A percentile compares a stretch with the other conserved stretches of the same genome.
These are phyloP conservation scores for Monosporascus sp. DNA, from an alignment of 2,329 filamentous ascomycete species.

Conservation along the genomic window DNA sequence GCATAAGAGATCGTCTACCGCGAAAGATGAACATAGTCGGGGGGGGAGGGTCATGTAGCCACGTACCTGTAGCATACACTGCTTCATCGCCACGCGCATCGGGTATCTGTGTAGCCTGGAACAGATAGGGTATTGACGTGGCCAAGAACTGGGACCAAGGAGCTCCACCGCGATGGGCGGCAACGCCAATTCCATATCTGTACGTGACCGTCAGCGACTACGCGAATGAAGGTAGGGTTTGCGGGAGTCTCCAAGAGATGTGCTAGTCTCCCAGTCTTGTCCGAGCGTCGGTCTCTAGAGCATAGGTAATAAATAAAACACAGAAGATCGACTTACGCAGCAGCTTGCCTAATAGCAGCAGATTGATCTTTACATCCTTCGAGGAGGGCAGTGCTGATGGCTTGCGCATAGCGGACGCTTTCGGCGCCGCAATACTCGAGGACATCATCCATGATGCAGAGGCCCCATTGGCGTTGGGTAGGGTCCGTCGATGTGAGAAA, in stretches of 20 bases:
- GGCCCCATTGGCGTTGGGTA: slow-evolving; percentile 95
- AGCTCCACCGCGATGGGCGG: slow-evolving; percentile 83
- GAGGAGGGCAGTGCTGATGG: slow-evolving; percentile 82
- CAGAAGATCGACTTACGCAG: slow-evolving; percentile 51
- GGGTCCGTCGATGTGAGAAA: slow-evolving; percentile 79
- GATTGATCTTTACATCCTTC: slow-evolving; percentile 81
- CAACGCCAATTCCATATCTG: slow-evolving; percentile 80
- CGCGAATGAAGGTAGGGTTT: too few species aligned
- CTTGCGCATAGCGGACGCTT: slow-evolving; percentile 78
- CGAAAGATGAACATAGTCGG: neutral
- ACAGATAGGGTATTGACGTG: slow-evolving; percentile 72
- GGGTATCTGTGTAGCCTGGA: slow-evolving; percentile 75
- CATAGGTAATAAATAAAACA: neutral
- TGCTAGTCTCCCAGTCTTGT: too few species aligned
- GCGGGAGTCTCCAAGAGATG: too few species aligned
- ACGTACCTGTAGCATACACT: slow-evolving; percentile 71
- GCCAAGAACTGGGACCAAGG: slow-evolving; percentile 85
- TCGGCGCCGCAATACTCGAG: slow-evolving; percentile 92
- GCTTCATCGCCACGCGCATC: slow-evolving; percentile 88
- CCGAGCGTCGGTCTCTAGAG: too few species aligned
- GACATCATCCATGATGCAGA: slow-evolving; percentile 98
- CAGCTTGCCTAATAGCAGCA: slow-evolving; percentile 89
- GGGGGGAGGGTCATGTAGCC: neutral
- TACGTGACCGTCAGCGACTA: neutral
- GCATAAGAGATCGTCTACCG: neutral